Percentiles rank a stretch among this genome's conserved stretches.
Conservation (phyloP, 345 rosid species). For the Sisymbrium altissimum region DNA sequence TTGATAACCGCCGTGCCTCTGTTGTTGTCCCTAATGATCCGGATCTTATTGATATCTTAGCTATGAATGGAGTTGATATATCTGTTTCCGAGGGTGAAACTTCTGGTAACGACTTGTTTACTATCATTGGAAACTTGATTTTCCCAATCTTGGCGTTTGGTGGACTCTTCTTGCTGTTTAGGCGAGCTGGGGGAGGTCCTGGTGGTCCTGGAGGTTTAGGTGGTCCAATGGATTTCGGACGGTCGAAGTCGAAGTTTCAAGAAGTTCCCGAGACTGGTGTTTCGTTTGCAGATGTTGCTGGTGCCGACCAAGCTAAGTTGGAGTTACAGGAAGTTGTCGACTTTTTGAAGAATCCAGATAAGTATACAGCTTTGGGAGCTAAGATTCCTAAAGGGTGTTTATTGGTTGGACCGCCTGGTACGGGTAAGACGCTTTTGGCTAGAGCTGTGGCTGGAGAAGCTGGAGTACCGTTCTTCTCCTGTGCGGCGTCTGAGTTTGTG, state of each 20-base stretch:
- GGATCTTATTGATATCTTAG: constrained; percentile 63
- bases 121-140: constrained; percentile 56
- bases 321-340: constrained; percentile 82
- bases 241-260: constrained; percentile 75
- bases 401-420: constrained; percentile 78
- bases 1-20: constrained; percentile 65
- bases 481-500: constrained; percentile 80
- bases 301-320: constrained; percentile 77
- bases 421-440: constrained; percentile 80
- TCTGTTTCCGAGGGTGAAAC: constrained; percentile 68
- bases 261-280: constrained; percentile 88
- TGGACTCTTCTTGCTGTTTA: constrained; percentile 61
- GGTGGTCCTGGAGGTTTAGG: constrained; percentile 87
- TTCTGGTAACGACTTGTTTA: constrained; percentile 55
- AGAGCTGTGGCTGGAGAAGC: constrained; percentile 94
- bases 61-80: constrained; percentile 77
- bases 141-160: constrained; percentile 68
- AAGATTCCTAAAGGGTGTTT: constrained; percentile 84
- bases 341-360: constrained; percentile 78
- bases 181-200: constrained; percentile 56
- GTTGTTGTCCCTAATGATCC: constrained; percentile 70
- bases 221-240: constrained; percentile 82
- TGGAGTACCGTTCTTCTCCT: constrained; percentile 76
- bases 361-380: constrained; percentile 81
- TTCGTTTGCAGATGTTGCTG: constrained; percentile 72